Evolutionary conservation across 495 filamentous ascomycete genomes (phyloP).

Genomic region (Lichina pygmaea): DNA sequence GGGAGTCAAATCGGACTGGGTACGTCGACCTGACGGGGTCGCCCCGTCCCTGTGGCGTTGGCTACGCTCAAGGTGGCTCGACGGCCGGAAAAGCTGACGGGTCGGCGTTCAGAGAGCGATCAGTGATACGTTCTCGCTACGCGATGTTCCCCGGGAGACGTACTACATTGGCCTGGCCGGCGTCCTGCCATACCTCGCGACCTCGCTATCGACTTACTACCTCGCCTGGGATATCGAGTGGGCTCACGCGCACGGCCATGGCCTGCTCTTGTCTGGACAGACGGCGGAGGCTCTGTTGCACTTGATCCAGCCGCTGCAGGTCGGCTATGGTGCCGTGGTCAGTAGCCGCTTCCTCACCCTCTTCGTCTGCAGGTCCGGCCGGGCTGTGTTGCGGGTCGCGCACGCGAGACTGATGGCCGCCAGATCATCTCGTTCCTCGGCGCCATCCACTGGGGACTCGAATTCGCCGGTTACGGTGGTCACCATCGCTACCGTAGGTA

Average conservation of each 20-base stretch:
- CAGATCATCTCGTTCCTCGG: constrained; percentile 89
- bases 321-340: constrained; percentile 81
- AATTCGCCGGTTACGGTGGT: constrained; percentile 53
- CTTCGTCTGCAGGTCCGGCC: constrained; percentile 2
- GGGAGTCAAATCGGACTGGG: constrained; percentile 46
- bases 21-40: constrained; percentile 1
- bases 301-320: constrained; percentile 68
- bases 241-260: constrained; percentile 26
- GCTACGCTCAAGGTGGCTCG: not conserved
- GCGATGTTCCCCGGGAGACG: constrained; percentile 52
- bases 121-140: constrained; percentile 65
- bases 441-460: constrained; percentile 83
- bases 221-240: constrained; percentile 61
- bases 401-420: not conserved
- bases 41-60: not conserved
- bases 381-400: no score
- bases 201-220: constrained; percentile 66
- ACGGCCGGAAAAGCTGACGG: not conserved
- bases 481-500: constrained; percentile 51
- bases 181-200: constrained; percentile 71
- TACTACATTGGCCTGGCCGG: constrained; percentile 66
- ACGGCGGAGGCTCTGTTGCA: constrained; percentile 49
- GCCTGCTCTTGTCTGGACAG: constrained; percentile 37
- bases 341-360: constrained; percentile 7
- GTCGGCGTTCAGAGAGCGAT: constrained; percentile 32